Evolutionary conservation across 2,329 filamentous ascomycete species (phyloP), one percentile per base, ranked within the genome.

Genomic region (Nemania sp.): DNA sequence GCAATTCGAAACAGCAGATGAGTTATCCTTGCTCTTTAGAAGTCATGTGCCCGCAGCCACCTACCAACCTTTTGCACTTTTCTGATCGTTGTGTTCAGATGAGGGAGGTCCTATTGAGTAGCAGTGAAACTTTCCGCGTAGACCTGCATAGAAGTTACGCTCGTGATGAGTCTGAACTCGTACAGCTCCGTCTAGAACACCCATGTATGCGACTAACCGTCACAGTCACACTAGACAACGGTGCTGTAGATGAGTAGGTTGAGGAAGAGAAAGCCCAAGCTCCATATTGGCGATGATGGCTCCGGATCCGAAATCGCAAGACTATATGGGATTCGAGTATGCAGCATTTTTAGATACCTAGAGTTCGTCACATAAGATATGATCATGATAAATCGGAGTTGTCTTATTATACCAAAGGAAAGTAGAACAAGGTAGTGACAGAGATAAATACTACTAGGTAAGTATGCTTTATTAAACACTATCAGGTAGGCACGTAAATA

Each of bases 1-100:
- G 59, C 64, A 64, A 67, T 59, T 63, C 53, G 20, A 15, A 4
- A 54, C 24, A 54, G 18, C n/a, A 20, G 20, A n/a, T n/a, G 27
- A 20, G 11, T 41, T 11, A 41, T 41, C 38, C 41, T 38, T 3
- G 29, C 43, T 56, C 41, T 24, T 22, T 51, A 13, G 49, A 27
- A 38, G 41, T 63, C 51, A 38, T 55, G 41, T 63, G 52, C 51
- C 13, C 5, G 24, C n/a, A 22, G 41, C 45, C 11, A 51, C 55
- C 24, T 22, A 51, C 24, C 22, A 45, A 22, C 24, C 2, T 26
- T 22, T 18, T 58, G n/a, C 22, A 27, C 20, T 26, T 51, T 24
- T 15, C 22, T 35, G 18, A 49, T 49, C 45, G 22, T 49, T 13
- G 2, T 13, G n/a, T 49, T 49, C 45, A 24, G 32, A 35, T 35